phyloP scores from a whole-genome alignment of 306 rosid species.

The Crataegus laevigata region DNA sequence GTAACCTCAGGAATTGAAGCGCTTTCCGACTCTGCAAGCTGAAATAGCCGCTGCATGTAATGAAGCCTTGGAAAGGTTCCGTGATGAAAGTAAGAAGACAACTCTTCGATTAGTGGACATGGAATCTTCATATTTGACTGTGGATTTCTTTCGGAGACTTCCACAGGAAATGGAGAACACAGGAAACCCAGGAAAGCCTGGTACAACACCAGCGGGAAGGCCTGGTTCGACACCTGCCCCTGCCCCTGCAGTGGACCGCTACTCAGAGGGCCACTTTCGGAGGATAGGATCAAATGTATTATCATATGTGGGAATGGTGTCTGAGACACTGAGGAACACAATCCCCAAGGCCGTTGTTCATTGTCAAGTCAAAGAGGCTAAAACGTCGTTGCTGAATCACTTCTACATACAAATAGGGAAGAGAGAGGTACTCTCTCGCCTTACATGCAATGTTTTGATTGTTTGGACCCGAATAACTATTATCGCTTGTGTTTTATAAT shows the following conservation, averaged over 20 bases:
- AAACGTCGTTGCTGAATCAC: conserved; percentile 61
- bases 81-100: conserved; percentile 78
- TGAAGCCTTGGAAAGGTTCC: conserved; percentile 85
- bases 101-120: conserved; percentile 85
- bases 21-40: conserved; percentile 82
- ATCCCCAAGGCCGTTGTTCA: conserved; percentile 94
- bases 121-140: conserved; percentile 95
- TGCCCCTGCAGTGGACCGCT: conserved; percentile 48
- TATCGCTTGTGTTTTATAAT: not conserved
- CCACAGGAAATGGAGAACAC: conserved; percentile 82
- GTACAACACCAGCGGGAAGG: not conserved
- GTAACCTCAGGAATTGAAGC: conserved; percentile 61
- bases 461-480: too few relatives aligned
- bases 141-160: conserved; percentile 88
- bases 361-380: conserved; percentile 92
- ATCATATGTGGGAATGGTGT: conserved; percentile 80
- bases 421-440: conserved; percentile 62
- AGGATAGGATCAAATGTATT: conserved; percentile 85
- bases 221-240: not conserved
- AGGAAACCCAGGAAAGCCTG: conserved; percentile 24
- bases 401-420: conserved; percentile 75
- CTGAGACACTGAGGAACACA: conserved; percentile 74
- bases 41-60: conserved; percentile 72
- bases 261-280: conserved; percentile 74
- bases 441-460: not conserved